Evolutionary conservation across 2,329 filamentous ascomycete species (phyloP).

Genomic region (Talaromyces sp.): DNA sequence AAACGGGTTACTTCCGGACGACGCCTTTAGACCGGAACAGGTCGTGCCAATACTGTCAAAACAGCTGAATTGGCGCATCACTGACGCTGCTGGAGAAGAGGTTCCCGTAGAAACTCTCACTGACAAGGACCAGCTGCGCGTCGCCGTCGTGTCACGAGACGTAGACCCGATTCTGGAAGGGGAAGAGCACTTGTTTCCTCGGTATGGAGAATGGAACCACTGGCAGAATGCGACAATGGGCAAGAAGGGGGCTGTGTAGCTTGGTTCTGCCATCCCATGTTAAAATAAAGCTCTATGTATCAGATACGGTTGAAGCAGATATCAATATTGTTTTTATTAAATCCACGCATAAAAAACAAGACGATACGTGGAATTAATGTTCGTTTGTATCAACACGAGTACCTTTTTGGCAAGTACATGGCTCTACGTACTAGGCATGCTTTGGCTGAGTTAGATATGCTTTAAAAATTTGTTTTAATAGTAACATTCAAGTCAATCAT

Average conservation of each 20-base stretch:
- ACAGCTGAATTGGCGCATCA: constrained; percentile 19
- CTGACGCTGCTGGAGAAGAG: constrained; percentile 11
- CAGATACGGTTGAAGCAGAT: not conserved
- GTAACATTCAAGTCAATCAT: not conserved
- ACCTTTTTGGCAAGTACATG: not conserved
- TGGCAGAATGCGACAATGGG: constrained; percentile 8
- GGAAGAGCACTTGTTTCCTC: constrained; percentile 13
- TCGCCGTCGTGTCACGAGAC: constrained; percentile 15
- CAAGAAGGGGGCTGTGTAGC: constrained; percentile 9
- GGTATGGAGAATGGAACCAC: constrained; percentile 20
- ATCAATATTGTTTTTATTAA: not conserved
- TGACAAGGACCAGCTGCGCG: constrained; percentile 11
- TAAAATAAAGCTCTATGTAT: not conserved
- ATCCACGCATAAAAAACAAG: not conserved
- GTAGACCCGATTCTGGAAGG: constrained; percentile 14
- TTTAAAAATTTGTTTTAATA: not conserved
- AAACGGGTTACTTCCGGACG: constrained; percentile 10
- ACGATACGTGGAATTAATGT: not conserved
- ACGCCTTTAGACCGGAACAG: constrained; percentile 7
- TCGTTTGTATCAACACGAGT: not conserved
- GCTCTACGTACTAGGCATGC: not conserved
- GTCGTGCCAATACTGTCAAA: constrained; percentile 16
- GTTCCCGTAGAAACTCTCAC: constrained; percentile 16
- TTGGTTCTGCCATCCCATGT: not conserved
- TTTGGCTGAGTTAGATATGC: not conserved